These are phyloP conservation scores for Tetrapyrgos nigripes DNA, from an alignment of 1,284 basidiomycete genomes.

Conservation along the genomic window DNA sequence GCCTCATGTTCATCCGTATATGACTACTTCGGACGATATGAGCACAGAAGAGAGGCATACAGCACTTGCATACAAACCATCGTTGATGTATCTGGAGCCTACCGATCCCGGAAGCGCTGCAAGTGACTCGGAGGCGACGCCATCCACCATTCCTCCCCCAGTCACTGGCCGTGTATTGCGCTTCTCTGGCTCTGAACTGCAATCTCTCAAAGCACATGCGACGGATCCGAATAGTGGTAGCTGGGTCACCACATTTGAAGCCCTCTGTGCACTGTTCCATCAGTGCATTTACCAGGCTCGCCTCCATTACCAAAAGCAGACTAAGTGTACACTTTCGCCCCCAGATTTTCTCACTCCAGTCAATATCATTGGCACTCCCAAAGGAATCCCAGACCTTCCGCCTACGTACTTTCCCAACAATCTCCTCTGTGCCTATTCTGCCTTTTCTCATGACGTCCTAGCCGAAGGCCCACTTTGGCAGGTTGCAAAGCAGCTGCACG, in stretches of 20 bases:
- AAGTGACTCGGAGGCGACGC: not conserved
- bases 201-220: constrained; percentile 17
- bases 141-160: constrained; percentile 6
- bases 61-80: constrained; percentile 15
- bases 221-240: constrained; percentile 15
- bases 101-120: not conserved
- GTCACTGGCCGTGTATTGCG: constrained; percentile 19
- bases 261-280: constrained; percentile 19
- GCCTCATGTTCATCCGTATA: constrained; percentile 19
- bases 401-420: constrained; percentile 30
- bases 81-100: constrained; percentile 9
- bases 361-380: not conserved
- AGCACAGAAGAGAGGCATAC: constrained; percentile 12
- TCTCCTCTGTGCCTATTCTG: constrained; percentile 21
- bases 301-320: constrained; percentile 2
- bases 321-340: constrained; percentile 18
- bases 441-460: constrained; percentile 22
- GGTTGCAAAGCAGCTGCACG: constrained; percentile 28
- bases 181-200: constrained; percentile 16
- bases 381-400: constrained; percentile 14
- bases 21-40: constrained; percentile 16
- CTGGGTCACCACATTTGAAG: constrained; percentile 24
- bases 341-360: constrained; percentile 29
- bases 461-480: constrained; percentile 22
- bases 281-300: constrained; percentile 22